Base-by-base conservation (phyloP, 257 asterid genomes). In the Petunia axillaris region DNA sequence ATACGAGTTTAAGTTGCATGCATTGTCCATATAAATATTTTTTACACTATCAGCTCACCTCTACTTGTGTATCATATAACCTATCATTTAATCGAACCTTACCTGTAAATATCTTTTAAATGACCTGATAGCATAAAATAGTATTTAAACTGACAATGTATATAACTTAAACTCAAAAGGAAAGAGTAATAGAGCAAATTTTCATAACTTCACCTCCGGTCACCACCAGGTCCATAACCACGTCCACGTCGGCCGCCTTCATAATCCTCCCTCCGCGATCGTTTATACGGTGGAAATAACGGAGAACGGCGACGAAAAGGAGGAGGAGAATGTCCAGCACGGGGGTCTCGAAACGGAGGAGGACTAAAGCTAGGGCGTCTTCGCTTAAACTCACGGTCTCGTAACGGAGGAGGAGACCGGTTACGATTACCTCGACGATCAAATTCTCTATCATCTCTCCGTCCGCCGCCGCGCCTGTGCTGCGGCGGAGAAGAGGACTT, bases 161-260 rank as follows among this genome's bases (percentile, higher is more conserved):
- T 50, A 65, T 9, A 65, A 36, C 37, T 10, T 36, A 37, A 8
- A 65, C 43, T 11, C 2, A 75, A 48, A 46, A 8, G 36, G 37
- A 68, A 35, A 67, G 59, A 43, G n/a, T 2, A 65, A 81, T 43
- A 78, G 57, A 66, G 52, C 81, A 65, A 64, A 37, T 25, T 25
- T 25, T 25, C 25, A 25, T 25, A 25, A 25, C 53, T 90, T 83
- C 81, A 91, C 98, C 98, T 92, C 64, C 97, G 90, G 79, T 93
- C 96, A 44, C 92, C 96, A 8, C 25, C 25, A 25, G 83, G 92
- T 39, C 94, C 97, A 82, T 87, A 90, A 48, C 94, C 98, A 77
- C 97, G 97, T 85, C 97, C 95, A 81, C 98, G 90, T 82, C 98
- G 85, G 54, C 95, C 94, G 25, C 25, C 25, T 79, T 91, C 97